phyloP scores from a whole-genome alignment of 129 eudicot genomes.

The Chrysanthemum makinoi region DNA sequence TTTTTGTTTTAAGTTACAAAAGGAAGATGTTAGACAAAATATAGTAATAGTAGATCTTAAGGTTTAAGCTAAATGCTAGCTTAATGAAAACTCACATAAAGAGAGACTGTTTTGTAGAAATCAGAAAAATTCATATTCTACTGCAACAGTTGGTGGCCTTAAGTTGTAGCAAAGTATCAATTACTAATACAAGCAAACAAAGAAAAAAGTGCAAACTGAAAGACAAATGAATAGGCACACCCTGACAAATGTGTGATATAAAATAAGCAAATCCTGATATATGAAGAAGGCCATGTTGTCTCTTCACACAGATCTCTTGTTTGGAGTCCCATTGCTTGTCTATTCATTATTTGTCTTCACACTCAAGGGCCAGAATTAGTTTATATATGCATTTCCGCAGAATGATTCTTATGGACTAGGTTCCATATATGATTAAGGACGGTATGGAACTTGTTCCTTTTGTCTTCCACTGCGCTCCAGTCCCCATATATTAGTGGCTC shows the following conservation, averaged over 20 bases:
- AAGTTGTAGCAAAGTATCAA: conserved; percentile 2
- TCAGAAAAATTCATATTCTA: too few species aligned
- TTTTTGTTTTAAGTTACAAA: too few species aligned
- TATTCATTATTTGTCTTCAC: neutral
- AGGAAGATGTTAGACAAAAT: too few species aligned
- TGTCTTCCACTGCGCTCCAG: neutral
- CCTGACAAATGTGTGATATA: neutral
- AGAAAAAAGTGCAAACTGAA: conserved; percentile 17
- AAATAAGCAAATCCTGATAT: neutral
- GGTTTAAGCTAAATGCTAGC: too few species aligned
- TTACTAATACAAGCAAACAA: conserved; percentile 21
- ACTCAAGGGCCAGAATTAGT: neutral
- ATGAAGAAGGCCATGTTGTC: conserved; percentile 25
- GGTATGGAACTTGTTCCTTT: conserved; percentile 5
- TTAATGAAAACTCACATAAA: too few species aligned
- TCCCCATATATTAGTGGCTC: conserved; percentile 15
- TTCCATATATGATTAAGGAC: neutral
- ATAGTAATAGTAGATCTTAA: too few species aligned
- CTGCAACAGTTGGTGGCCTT: too few species aligned
- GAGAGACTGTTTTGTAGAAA: too few species aligned
- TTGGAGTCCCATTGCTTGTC: conserved; percentile 16
- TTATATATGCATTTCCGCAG: neutral
- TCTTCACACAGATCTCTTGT: conserved; percentile 21
- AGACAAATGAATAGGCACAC: conserved; percentile 27
- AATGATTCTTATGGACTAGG: neutral